Evolutionary conservation across 257 asterid genomes (phyloP).

Genomic region (Rubia yunnanensis): DNA sequence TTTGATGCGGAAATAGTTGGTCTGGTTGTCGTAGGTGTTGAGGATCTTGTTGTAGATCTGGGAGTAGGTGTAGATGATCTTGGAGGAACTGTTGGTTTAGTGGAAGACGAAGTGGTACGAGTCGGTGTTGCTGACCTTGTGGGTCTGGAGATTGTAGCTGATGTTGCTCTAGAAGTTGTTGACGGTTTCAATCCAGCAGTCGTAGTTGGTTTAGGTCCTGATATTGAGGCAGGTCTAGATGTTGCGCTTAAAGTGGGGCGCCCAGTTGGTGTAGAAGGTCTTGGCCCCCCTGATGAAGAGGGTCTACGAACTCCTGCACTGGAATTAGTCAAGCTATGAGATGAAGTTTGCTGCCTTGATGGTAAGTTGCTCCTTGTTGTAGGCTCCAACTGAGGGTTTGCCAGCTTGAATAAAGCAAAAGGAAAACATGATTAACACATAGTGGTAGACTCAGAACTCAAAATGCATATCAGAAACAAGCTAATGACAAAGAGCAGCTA

Average conservation of each 20-base stretch:
- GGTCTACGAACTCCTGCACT: constrained; percentile 69
- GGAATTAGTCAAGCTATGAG: constrained; percentile 62
- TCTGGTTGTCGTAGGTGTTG: constrained; percentile 70
- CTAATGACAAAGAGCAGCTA: neutral
- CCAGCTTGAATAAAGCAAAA: constrained; percentile 49
- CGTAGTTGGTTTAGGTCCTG: constrained; percentile 41
- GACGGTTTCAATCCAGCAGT: constrained; percentile 24
- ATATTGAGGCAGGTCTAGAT: constrained; percentile 38
- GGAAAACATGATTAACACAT: constrained; percentile 15
- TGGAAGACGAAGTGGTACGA: constrained; percentile 41
- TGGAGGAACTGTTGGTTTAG: constrained; percentile 56
- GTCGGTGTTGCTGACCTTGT: constrained; percentile 87
- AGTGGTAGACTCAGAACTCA: constrained; percentile 6
- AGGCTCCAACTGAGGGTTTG: constrained; percentile 68
- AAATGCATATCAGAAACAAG: neutral
- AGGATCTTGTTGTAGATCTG: constrained; percentile 66
- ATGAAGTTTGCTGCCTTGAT: constrained; percentile 47
- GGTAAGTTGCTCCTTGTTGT: constrained; percentile 53
- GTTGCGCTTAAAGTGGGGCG: constrained; percentile 54
- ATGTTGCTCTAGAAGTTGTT: constrained; percentile 23
- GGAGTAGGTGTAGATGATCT: constrained; percentile 89
- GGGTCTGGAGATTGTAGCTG: constrained; percentile 41
- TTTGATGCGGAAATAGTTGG: constrained; percentile 52
- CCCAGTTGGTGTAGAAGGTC: constrained; percentile 88
- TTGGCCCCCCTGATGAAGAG: constrained; percentile 86